Evolutionary conservation across 371 early-diverging fungal species (phyloP).

Genomic region (Mortierella polycephala): DNA sequence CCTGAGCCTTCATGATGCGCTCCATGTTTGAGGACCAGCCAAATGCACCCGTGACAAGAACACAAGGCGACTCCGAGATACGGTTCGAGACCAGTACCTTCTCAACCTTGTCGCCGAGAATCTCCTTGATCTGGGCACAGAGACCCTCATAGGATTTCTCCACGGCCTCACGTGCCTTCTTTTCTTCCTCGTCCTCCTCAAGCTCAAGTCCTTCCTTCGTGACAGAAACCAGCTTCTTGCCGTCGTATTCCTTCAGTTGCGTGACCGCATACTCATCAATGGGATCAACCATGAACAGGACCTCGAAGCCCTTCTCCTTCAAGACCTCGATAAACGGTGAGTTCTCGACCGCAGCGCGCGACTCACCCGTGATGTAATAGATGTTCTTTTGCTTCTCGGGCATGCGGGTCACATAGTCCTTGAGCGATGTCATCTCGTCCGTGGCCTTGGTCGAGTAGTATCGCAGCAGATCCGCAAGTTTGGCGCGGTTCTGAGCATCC

Average conservation of each 20-base stretch:
- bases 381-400: slow-evolving; percentile 85
- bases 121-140: slow-evolving; percentile 86
- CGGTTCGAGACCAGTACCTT: slow-evolving; percentile 97
- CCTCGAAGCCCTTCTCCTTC: slow-evolving; percentile 97
- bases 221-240: slow-evolving; percentile 97
- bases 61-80: slow-evolving; percentile 96
- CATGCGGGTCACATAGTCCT: slow-evolving; percentile 93
- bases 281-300: slow-evolving; percentile 96
- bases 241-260: slow-evolving; percentile 98
- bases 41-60: slow-evolving; percentile 97
- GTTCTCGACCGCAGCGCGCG: slow-evolving; percentile 93
- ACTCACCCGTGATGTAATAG: slow-evolving; percentile 98
- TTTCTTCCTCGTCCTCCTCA: slow-evolving; percentile 97
- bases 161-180: slow-evolving; percentile 90
- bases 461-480: slow-evolving; percentile 90
- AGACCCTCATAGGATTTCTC: slow-evolving; percentile 85
- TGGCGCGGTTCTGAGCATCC: slow-evolving; percentile 85
- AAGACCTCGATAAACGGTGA: slow-evolving; percentile 98
- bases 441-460: slow-evolving; percentile 93
- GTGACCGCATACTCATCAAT: slow-evolving; percentile 97
- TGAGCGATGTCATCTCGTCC: slow-evolving; percentile 88
- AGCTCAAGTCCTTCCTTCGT: slow-evolving; percentile 99
- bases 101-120: slow-evolving; percentile 97
- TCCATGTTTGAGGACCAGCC: slow-evolving; percentile 99
- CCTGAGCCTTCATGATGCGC: slow-evolving; percentile 99